Evolutionary conservation across 1,284 basidiomycete species (phyloP).

Genomic region (Leccinum subrobustum): DNA sequence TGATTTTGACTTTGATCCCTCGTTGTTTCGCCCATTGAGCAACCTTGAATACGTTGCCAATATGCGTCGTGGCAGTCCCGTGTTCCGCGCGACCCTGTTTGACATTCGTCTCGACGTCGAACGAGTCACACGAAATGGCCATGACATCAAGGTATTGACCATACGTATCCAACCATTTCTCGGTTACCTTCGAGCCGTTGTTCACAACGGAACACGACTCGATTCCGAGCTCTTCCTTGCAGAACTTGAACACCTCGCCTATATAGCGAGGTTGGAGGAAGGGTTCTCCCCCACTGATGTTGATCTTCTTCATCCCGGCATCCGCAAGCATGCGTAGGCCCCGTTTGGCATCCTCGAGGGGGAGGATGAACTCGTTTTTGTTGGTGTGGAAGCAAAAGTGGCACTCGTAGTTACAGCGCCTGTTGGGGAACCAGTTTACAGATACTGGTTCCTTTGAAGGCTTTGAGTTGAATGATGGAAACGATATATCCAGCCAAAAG

Average conservation of each 20-base stretch:
- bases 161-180: constrained; percentile 41
- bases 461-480: constrained; percentile 16
- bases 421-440: constrained; percentile 28
- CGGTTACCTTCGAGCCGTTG: constrained; percentile 43
- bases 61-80: constrained; percentile 30
- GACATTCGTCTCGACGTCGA: constrained; percentile 39
- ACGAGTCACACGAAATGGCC: constrained; percentile 43
- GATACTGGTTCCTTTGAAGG: constrained; percentile 19
- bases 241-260: constrained; percentile 40
- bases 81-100: constrained; percentile 36
- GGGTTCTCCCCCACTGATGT: constrained; percentile 43
- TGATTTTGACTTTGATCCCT: constrained; percentile 42
- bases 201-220: constrained; percentile 42
- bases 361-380: constrained; percentile 36
- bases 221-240: constrained; percentile 39
- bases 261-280: constrained; percentile 40
- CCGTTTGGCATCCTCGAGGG: constrained; percentile 37
- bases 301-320: constrained; percentile 43
- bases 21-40: constrained; percentile 35
- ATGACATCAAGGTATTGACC: constrained; percentile 42
- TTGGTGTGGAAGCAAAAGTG: constrained; percentile 43
- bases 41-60: constrained; percentile 36
- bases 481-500: constrained; percentile 18
- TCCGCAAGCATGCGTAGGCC: constrained; percentile 38
- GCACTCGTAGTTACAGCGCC: constrained; percentile 37